Base-by-base conservation (phyloP, 257 asterid genomes). In the Capsicum chinense region DNA sequence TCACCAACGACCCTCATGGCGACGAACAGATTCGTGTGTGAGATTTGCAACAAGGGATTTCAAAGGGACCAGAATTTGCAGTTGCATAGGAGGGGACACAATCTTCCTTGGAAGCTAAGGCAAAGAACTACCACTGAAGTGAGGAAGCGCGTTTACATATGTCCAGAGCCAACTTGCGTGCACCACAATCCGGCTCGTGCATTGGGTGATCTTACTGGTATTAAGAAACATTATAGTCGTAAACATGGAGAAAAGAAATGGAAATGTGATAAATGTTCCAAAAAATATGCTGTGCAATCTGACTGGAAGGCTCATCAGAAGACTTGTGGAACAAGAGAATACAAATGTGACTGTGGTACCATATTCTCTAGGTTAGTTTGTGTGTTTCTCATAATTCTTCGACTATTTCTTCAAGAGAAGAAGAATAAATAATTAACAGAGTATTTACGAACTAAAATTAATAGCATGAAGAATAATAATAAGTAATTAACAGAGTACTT, bases 261-360 rank as follows among this genome's bases (percentile, higher is more conserved):
- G 97, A 95, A 95, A 87, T 95, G 98, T 79, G 97, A 93, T 47
- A 93, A 93, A 67, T 95, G 98, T 73, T 90, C 97, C 0, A 95
- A 93, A 84, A 92, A 91, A 79, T 95, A 95, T 56, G 98, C 98
- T 0, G 98, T 95, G 56, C 97, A 93, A 63, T 95, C 98, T 3
- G 98, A 95, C 44, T 93, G 97, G 97, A 95, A 93, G 84, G 98
- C 98, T 52, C 98, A 95, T 56, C 98, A 92, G 13, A 95, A 95
- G 91, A 95, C 97, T 71, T 95, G 98, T 78, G 98, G 98, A 7
- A 93, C 98, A 0, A 85, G 97, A 76, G 98, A 93, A 19, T 92
- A 95, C 44, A 93, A 93, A 81, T 95, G 98, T 81, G 97, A 93
- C 81, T 95, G 98, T 83, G 98, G 98, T n/a, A 92, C 97, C 86